Evolutionary conservation across 2,329 filamentous ascomycete genomes (phyloP).

Genomic region (Aspergillus eucalypticola): DNA sequence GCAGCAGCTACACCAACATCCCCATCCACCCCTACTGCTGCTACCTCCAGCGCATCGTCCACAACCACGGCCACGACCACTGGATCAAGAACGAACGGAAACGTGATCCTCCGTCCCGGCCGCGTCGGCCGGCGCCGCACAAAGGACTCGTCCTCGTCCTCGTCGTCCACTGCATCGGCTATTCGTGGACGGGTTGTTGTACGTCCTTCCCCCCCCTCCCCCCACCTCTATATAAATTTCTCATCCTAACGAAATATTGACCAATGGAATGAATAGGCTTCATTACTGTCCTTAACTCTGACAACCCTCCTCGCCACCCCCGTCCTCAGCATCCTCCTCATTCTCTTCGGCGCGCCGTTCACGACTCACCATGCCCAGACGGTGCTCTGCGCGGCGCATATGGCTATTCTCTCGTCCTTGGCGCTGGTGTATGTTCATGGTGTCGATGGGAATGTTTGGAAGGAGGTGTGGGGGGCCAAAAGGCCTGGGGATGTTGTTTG

Average conservation of each 20-base stretch:
- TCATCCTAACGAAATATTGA: too few relatives aligned
- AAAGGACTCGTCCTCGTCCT: neutral
- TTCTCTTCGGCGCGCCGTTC: constrained; percentile 90
- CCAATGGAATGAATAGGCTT: constrained; percentile 36
- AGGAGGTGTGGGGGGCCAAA: constrained; percentile 65
- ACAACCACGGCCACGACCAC: neutral
- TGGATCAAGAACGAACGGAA: neutral
- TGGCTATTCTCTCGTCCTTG: constrained; percentile 74
- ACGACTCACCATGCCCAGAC: constrained; percentile 80
- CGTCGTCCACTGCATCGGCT: too few relatives aligned
- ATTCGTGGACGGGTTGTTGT: neutral
- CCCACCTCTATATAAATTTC: neutral
- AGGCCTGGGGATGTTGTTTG: constrained; percentile 81
- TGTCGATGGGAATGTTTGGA: constrained; percentile 70
- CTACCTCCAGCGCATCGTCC: neutral
- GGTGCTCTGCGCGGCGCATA: constrained; percentile 74
- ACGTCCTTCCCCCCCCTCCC: neutral
- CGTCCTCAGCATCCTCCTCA: constrained; percentile 61
- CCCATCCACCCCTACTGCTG: neutral
- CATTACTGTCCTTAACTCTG: constrained; percentile 66
- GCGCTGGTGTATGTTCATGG: constrained; percentile 86
- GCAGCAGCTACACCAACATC: constrained; percentile 1
- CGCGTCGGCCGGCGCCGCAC: constrained; percentile 27
- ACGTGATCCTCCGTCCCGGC: constrained; percentile 7
- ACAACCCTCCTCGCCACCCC: constrained; percentile 56